phyloP scores from a whole-genome alignment of 1,284 basidiomycete species.

The Cryptococcus sp. region DNA sequence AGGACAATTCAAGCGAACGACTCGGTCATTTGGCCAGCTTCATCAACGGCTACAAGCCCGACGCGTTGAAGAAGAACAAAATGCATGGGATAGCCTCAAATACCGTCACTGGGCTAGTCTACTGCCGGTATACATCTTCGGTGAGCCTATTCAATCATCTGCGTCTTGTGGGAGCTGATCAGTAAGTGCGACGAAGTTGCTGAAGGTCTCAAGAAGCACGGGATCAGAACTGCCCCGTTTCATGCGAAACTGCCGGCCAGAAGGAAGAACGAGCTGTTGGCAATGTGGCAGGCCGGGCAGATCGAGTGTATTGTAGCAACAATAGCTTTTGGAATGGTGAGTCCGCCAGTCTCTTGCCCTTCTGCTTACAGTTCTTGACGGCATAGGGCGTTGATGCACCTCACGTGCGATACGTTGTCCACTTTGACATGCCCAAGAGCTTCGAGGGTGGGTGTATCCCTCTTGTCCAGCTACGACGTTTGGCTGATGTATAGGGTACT shows the following conservation, averaged over 20 bases:
- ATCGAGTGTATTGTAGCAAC: constrained; percentile 54
- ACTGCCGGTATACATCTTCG: constrained; percentile 54
- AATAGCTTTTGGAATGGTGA: constrained; percentile 72
- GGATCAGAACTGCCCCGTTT: constrained; percentile 66
- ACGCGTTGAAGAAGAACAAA: constrained; percentile 20
- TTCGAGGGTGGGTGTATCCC: constrained; percentile 63
- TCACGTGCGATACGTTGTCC: constrained; percentile 60
- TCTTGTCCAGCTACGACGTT: not conserved
- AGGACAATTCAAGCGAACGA: constrained; percentile 4
- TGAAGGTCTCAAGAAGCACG: constrained; percentile 57
- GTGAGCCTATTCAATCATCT: constrained; percentile 14
- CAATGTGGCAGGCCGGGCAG: constrained; percentile 47
- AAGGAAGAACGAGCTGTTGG: constrained; percentile 56
- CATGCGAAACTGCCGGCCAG: constrained; percentile 58
- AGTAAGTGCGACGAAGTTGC: constrained; percentile 61
- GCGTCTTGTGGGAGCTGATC: not conserved
- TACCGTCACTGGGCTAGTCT: constrained; percentile 70
- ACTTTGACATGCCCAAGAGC: constrained; percentile 68
- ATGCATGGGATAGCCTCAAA: constrained; percentile 19
- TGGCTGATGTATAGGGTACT: constrained; percentile 57
- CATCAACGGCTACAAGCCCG: constrained; percentile 47
- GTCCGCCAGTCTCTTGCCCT: constrained; percentile 2
- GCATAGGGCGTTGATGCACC: constrained; percentile 74
- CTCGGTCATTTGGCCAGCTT: constrained; percentile 60
- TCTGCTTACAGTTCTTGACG: no score